These are phyloP conservation scores for Monosporascus sp. DNA, from an alignment of 2,329 filamentous ascomycete genomes.

Conservation along the genomic window DNA sequence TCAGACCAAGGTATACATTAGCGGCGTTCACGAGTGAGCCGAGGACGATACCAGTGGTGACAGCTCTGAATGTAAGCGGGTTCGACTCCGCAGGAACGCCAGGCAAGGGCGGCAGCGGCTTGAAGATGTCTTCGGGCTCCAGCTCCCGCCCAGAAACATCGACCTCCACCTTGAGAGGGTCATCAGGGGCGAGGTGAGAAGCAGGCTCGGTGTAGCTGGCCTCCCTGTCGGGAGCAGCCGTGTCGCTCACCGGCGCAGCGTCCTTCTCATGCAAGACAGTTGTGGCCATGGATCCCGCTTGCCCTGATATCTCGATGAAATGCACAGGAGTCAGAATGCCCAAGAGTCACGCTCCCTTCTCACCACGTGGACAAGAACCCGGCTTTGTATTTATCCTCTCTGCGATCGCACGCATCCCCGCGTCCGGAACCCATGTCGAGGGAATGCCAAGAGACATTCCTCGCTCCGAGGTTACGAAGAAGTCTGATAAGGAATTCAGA, in stretches of 20 bases:
- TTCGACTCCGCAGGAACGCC: conserved; percentile 28
- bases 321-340: too few species aligned
- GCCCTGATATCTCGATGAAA: too few species aligned
- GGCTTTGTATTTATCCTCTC: not conserved
- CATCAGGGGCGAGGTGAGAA: conserved; percentile 1
- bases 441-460: not conserved
- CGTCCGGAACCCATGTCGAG: not conserved
- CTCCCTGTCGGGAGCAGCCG: not conserved
- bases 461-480: not conserved
- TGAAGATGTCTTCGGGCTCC: conserved; percentile 29
- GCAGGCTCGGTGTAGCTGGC: conserved; percentile 1
- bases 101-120: conserved; percentile 32
- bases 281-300: not conserved
- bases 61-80: conserved; percentile 47
- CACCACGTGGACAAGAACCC: not conserved
- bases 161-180: not conserved
- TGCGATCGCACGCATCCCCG: not conserved
- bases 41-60: conserved; percentile 46
- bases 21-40: conserved; percentile 53
- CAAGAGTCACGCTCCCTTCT: not conserved
- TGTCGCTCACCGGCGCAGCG: not conserved
- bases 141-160: not conserved
- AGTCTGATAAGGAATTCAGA: too few species aligned
- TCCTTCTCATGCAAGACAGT: not conserved
- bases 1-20: conserved; percentile 51